A percentile compares a stretch with the other conserved stretches of the same genome.
Evolutionary conservation across 352 stramenopile genomes (phyloP).

Genomic region (Phytophthora pinifolia): DNA sequence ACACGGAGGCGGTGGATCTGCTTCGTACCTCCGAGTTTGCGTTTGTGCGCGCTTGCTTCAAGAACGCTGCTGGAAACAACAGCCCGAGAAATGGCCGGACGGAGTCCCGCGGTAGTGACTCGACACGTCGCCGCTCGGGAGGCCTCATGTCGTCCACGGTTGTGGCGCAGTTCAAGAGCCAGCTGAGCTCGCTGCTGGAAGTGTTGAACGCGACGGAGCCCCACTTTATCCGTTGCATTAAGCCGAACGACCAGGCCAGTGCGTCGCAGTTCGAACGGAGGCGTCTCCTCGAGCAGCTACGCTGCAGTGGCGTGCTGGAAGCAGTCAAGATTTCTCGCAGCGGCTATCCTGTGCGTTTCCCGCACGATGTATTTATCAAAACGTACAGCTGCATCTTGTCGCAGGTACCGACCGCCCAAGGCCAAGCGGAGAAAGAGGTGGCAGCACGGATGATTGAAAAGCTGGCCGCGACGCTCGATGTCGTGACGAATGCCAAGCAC

Average conservation of each 20-base stretch:
- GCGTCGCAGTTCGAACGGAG: slow-evolving; percentile 59
- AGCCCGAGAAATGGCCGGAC: slow-evolving; percentile 27
- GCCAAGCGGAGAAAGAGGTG: slow-evolving; percentile 52
- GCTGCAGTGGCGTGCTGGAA: slow-evolving; percentile 87
- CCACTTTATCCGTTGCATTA: slow-evolving; percentile 91
- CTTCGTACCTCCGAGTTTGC: slow-evolving; percentile 61
- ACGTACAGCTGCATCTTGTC: slow-evolving; percentile 75
- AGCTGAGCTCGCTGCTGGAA: slow-evolving; percentile 92
- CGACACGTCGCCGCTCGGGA: slow-evolving; percentile 50
- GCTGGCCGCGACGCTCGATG: slow-evolving; percentile 37
- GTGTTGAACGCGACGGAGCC: slow-evolving; percentile 95
- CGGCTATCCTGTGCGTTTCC: slow-evolving; percentile 94
- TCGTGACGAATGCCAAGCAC: slow-evolving; percentile 42
- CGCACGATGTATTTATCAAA: slow-evolving; percentile 92
- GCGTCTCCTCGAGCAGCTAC: slow-evolving; percentile 81
- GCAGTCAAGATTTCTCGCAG: slow-evolving; percentile 89
- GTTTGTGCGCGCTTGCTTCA: slow-evolving; percentile 78
- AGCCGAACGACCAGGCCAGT: slow-evolving; percentile 80
- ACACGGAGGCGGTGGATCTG: slow-evolving; percentile 73
- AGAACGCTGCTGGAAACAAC: slow-evolving; percentile 24
- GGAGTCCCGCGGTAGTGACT: slow-evolving; percentile 37
- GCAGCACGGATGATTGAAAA: slow-evolving; percentile 47
- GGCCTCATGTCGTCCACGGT: slow-evolving; percentile 85
- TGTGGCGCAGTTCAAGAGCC: slow-evolving; percentile 93
- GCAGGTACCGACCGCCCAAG: slow-evolving; percentile 39